Conservation (phyloP, 176 grass and related monocot genomes). For the Panicum miliaceum region DNA sequence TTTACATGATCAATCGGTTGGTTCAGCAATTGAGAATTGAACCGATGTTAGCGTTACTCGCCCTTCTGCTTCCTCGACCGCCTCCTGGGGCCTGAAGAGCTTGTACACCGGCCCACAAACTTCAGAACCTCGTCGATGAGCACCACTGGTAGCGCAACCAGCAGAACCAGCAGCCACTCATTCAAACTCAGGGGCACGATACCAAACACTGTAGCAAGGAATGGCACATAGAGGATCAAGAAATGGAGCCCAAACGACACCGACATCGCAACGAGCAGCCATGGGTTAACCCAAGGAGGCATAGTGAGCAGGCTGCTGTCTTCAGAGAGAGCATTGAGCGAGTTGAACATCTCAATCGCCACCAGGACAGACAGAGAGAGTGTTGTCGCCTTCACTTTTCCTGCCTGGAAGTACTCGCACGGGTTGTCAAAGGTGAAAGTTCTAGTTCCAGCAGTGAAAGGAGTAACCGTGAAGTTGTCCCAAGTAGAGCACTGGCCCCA, state of each 20-base stretch:
- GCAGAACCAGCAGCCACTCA: slow-evolving; percentile 87
- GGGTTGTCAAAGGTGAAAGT: slow-evolving; percentile 79
- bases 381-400: slow-evolving; percentile 95
- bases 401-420: slow-evolving; percentile 85
- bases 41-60: slow-evolving; percentile 61
- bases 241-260: slow-evolving; percentile 92
- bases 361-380: slow-evolving; percentile 83
- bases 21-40: slow-evolving; percentile 39
- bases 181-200: slow-evolving; percentile 90
- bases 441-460: slow-evolving; percentile 78
- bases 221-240: slow-evolving; percentile 87
- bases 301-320: slow-evolving; percentile 85
- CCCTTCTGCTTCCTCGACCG: slow-evolving; percentile 65
- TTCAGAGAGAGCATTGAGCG: slow-evolving; percentile 89
- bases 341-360: slow-evolving; percentile 99
- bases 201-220: slow-evolving; percentile 80
- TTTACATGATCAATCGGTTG: slow-evolving; percentile 48
- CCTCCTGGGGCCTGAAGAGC: slow-evolving; percentile 48
- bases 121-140: slow-evolving; percentile 93
- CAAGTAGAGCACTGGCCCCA: slow-evolving; percentile 89
- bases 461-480: slow-evolving; percentile 68
- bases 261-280: slow-evolving; percentile 85
- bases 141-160: slow-evolving; percentile 75
- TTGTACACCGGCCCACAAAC: slow-evolving; percentile 67
- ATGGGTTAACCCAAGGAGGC: slow-evolving; percentile 97